Base-by-base conservation (phyloP, 371 early-diverging fungal genomes). In the Dichotomocladium elegans region DNA sequence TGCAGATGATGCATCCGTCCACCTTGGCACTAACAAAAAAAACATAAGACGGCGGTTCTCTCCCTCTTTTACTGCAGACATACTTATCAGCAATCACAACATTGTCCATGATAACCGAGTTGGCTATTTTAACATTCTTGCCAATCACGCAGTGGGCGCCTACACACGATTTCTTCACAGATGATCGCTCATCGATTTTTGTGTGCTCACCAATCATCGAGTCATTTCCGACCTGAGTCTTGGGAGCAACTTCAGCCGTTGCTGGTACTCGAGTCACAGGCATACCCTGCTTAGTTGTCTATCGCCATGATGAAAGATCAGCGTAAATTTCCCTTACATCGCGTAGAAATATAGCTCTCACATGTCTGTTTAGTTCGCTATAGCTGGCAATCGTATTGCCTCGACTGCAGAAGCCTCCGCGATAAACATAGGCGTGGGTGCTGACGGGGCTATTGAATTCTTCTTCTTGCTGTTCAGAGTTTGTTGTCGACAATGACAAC, bases 41-140 rank as follows among this genome's bases (percentile, higher is more conserved):
- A 21, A 41, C 17, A 41, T 15, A 8, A 10, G 12, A 8, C 42
- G 8, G 8, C 10, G 8, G 9, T 9, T 41, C 21, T 41, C 8
- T 15, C 7, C 42, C n/a, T n/a, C n/a, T n/a, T n/a, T n/a, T n/a
- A n/a, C n/a, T n/a, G 3, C 26, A 4, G 29, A 70, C 76, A 63
- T 80, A 91, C 88, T 81, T 78, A 64, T 95, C 94, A 41, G 86
- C 91, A 46, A 95, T 76, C 6, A 87, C 77, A n/a, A 90, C 90
- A 59, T 94, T 81, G 64, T 98, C 97, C 95, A 95, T 93, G 45
- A 98, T 77, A 34, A 98, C 86, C 15, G 92, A 92, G 65, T 92
- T 93, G 48, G 82, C 83, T 58, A 98, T 91, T 72, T 96, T 96
- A 65, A 94, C 95, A 51, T 92, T 90, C 67, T 89, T 91, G 43